phyloP scores from a whole-genome alignment of 768 basidiomycete genomes.

The Hysterangium stoloniferum region DNA sequence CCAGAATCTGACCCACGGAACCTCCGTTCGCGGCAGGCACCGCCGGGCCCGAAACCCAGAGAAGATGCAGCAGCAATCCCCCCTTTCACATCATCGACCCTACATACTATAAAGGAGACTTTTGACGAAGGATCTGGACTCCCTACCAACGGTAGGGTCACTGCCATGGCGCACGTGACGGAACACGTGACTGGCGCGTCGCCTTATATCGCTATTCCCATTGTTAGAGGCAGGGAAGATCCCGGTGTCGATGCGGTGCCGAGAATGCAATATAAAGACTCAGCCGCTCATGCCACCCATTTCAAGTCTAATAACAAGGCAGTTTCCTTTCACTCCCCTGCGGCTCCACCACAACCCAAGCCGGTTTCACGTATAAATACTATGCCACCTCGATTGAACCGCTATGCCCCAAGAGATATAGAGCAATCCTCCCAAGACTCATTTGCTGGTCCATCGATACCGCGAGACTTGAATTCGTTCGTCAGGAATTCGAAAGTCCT shows the following conservation, averaged over 20 bases:
- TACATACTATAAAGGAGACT: neutral
- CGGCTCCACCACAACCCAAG: neutral
- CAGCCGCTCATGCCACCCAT: neutral
- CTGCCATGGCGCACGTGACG: too few relatives aligned
- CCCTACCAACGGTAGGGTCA: too few relatives aligned
- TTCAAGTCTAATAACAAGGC: slow-evolving; percentile 4
- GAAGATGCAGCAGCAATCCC: neutral
- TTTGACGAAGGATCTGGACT: neutral
- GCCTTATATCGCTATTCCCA: neutral
- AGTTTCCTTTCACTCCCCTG: slow-evolving; percentile 1
- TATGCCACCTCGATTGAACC: slow-evolving; percentile 8
- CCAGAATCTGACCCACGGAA: neutral
- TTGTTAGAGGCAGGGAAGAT: neutral
- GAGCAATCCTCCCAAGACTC: slow-evolving; percentile 10
- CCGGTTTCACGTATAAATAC: neutral
- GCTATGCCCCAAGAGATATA: slow-evolving; percentile 9
- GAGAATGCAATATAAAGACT: neutral
- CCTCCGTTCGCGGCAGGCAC: neutral
- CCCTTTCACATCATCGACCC: neutral
- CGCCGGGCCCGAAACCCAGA: neutral
- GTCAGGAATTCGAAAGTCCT: neutral
- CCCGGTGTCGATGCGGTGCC: neutral
- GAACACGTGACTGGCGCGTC: slow-evolving; percentile 10
- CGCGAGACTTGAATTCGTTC: slow-evolving; percentile 4
- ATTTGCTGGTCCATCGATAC: slow-evolving; percentile 7